Percentiles rank a stretch among this genome's conserved stretches.
Conservation (phyloP, 805 yeast genomes). For the Saccharomycopsis guyanensis region DNA sequence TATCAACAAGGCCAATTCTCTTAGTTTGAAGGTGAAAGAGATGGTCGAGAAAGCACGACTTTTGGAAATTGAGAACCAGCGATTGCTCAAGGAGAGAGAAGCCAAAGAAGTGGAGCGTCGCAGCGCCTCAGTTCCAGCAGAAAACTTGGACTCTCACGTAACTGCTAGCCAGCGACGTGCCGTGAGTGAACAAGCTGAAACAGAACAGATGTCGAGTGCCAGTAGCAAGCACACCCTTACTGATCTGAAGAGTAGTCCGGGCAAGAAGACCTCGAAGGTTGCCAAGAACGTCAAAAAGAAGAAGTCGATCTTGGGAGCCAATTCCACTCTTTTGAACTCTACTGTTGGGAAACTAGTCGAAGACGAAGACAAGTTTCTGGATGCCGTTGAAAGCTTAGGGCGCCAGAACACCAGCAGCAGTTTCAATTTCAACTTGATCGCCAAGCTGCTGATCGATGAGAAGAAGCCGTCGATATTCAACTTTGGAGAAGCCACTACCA, state of each 20-base stretch:
- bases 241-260: background rate
- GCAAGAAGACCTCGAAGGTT: background rate
- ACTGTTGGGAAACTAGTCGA: constrained; percentile 1
- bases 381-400: constrained; percentile 13
- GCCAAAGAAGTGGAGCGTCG: constrained; percentile 1
- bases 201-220: background rate
- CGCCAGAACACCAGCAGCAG: constrained; percentile 10
- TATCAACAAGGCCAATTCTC: constrained; percentile 10
- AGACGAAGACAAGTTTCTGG: constrained; percentile 3
- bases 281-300: constrained; percentile 5
- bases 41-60: constrained; percentile 16
- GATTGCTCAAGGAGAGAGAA: constrained; percentile 15
- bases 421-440: constrained; percentile 5
- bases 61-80: constrained; percentile 18
- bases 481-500: constrained; percentile 1
- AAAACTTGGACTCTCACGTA: background rate
- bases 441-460: background rate
- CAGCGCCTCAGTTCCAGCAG: background rate
- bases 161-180: constrained; percentile 3
- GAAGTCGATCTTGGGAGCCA: constrained; percentile 9
- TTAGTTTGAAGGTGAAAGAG: constrained; percentile 13
- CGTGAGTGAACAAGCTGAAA: constrained; percentile 1
- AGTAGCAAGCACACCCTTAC: background rate
- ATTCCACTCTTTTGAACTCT: constrained; percentile 10
- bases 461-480: background rate